A percentile compares a stretch with the other conserved stretches of the same genome.
Conservation (phyloP, 495 filamentous ascomycete species). For the Trichoderma erinaceum region DNA sequence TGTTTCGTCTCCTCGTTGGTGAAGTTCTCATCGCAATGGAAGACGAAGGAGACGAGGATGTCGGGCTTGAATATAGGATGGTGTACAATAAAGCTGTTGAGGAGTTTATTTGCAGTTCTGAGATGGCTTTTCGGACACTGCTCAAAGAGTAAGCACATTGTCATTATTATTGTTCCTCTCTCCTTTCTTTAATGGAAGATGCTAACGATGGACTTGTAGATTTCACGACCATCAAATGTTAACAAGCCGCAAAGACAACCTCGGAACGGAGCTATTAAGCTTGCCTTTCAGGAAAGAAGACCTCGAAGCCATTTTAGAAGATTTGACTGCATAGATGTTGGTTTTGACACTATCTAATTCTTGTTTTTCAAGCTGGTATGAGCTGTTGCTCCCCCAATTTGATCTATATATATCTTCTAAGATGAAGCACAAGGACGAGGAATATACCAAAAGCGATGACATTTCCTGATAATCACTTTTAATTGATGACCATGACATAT, state of each 20-base stretch:
- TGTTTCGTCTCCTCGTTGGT: conserved; percentile 77
- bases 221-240: conserved; percentile 98
- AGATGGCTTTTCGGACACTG: conserved; percentile 89
- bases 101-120: conserved; percentile 92
- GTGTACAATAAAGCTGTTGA: conserved; percentile 93
- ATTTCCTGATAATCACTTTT: neutral
- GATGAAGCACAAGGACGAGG: neutral
- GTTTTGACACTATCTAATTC: neutral
- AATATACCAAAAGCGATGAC: conserved; percentile 1
- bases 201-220: conserved; percentile 34
- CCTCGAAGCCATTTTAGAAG: conserved; percentile 82
- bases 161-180: neutral
- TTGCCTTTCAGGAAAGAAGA: conserved; percentile 85
- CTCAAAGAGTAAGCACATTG: conserved; percentile 69
- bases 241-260: conserved; percentile 72
- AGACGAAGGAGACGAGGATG: conserved; percentile 43
- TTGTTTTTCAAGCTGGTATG: neutral
- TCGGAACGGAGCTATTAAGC: conserved; percentile 77
- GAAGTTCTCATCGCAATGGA: conserved; percentile 73
- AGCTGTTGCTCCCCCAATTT: too few species aligned
- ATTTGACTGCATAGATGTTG: conserved; percentile 51
- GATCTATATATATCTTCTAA: too few species aligned
- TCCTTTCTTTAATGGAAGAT: neutral
- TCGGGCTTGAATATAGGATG: conserved; percentile 79
- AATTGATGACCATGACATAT: too few species aligned